Base-by-base conservation (phyloP, 257 asterid species). In the Leptodermis oblonga region DNA sequence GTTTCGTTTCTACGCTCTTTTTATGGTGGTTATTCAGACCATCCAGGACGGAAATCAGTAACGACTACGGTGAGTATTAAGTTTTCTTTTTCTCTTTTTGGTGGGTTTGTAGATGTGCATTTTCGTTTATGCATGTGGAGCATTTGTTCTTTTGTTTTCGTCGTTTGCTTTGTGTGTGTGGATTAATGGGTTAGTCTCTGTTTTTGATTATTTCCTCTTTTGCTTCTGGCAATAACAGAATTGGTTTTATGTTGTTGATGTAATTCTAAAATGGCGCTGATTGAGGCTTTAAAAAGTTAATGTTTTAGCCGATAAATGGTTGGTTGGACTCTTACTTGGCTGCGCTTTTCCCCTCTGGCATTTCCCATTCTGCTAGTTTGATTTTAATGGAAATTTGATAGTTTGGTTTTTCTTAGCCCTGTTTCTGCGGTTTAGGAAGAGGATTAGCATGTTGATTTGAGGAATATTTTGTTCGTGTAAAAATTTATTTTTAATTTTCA, bases 1-100 rank as follows among this genome's bases (percentile, higher is more conserved):
- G 76, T 63, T 66, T 71, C 43, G 46, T 26, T 17, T 18, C 26
- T n/a, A n/a, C n/a, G 36, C 18, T 66, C 67, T 69, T 20, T 65
- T 15, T 42, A 60, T 71, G 25, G 23, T 71, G 17, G 23, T 71
- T 37, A 4, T 22, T 36, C 63, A 52, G 10, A 2, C 46, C 48
- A 39, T 48, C 22, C 59, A 1, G 17, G 70, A 45, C 30, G 30
- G 22, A 0, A 41, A 37, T 72, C 56, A 37, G 34, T 30, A 6
- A 31, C 11, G 3, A 1, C 53, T 49, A 18, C 70, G 39, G 76
- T 72, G 20, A 72, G 76, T 52, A 34, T 34, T 23, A 4, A 42
- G 6, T 3, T 2, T 33, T 37, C 31, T 72, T 22, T 30, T 20
- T 9, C 4, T 25, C 26, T 65, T 39, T 23, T 59, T 31, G 42